Evolutionary conservation across 2,329 filamentous ascomycete species (phyloP).

Genomic region (Diplodia mutila): DNA sequence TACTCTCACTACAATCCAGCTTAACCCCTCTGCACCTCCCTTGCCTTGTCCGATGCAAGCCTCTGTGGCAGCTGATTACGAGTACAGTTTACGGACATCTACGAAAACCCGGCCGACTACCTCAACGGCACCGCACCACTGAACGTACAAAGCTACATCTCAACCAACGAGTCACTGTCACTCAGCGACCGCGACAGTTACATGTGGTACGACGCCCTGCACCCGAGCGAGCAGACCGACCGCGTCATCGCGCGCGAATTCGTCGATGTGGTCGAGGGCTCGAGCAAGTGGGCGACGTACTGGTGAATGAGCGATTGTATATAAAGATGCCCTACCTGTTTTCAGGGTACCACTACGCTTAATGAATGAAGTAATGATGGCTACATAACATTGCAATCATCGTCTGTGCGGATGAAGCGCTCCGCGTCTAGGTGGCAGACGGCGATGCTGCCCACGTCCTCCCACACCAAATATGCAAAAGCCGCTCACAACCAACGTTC

Average conservation of each 20-base stretch:
- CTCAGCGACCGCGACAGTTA: conserved; percentile 47
- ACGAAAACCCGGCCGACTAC: conserved; percentile 62
- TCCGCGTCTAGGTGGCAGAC: not conserved
- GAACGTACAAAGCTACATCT: conserved; percentile 62
- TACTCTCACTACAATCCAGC: not conserved
- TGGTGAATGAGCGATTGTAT: conserved; percentile 33
- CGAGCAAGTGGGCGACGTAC: conserved; percentile 52
- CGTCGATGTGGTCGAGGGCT: conserved; percentile 57
- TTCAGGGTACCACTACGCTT: too few relatives aligned
- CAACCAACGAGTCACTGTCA: conserved; percentile 53
- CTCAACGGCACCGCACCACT: conserved; percentile 64
- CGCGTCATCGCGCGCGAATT: conserved; percentile 62
- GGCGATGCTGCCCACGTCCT: not conserved
- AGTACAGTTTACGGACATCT: conserved; percentile 64
- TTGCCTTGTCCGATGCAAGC: too few relatives aligned
- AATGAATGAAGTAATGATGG: not conserved
- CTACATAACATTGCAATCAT: not conserved
- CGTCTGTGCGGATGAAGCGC: not conserved
- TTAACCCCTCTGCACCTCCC: not conserved
- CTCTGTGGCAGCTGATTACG: not conserved
- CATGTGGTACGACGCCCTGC: conserved; percentile 75
- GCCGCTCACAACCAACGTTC: not conserved
- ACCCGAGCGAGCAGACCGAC: conserved; percentile 69
- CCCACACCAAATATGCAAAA: not conserved
- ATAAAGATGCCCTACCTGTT: not conserved